These are phyloP conservation scores for Salix dunnii DNA, from an alignment of 345 rosid genomes.

Conservation along the genomic window DNA sequence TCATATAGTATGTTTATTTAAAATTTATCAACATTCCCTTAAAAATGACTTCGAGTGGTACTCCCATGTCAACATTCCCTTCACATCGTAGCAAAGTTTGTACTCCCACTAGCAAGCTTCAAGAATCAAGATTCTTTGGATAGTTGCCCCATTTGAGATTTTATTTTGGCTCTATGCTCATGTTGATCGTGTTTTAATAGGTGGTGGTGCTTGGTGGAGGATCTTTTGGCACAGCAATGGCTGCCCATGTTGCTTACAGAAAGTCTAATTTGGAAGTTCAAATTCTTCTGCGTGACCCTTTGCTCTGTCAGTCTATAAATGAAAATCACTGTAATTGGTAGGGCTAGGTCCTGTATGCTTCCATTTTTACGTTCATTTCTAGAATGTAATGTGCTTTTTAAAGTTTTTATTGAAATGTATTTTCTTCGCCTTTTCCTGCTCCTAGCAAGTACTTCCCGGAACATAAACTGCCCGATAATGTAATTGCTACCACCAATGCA, in stretches of 20 bases:
- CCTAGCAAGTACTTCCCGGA: slow-evolving; percentile 79
- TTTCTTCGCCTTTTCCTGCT: slow-evolving; percentile 3
- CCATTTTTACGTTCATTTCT: not conserved
- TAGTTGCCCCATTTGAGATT: no score
- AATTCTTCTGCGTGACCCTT: slow-evolving; percentile 76
- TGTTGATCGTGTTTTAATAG: slow-evolving; percentile 29
- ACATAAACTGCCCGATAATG: slow-evolving; percentile 73
- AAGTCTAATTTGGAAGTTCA: slow-evolving; percentile 67
- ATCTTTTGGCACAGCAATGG: slow-evolving; percentile 94
- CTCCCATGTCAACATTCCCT: no score
- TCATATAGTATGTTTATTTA: not conserved
- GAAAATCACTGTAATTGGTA: slow-evolving; percentile 56
- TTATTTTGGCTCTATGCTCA: not conserved
- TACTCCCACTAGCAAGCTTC: no score
- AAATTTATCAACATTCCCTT: no score
- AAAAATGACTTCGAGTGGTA: no score
- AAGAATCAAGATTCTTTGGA: no score
- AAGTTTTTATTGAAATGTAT: not conserved
- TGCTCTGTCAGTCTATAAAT: slow-evolving; percentile 67
- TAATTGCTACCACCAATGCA: slow-evolving; percentile 74
- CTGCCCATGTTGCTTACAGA: slow-evolving; percentile 77
- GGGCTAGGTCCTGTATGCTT: not conserved
- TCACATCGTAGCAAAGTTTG: no score
- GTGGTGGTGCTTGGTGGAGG: slow-evolving; percentile 98
- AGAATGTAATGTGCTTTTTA: not conserved